Evolutionary conservation across 2,329 filamentous ascomycete genomes (phyloP).

Genomic region (Coniochaeta sp.): DNA sequence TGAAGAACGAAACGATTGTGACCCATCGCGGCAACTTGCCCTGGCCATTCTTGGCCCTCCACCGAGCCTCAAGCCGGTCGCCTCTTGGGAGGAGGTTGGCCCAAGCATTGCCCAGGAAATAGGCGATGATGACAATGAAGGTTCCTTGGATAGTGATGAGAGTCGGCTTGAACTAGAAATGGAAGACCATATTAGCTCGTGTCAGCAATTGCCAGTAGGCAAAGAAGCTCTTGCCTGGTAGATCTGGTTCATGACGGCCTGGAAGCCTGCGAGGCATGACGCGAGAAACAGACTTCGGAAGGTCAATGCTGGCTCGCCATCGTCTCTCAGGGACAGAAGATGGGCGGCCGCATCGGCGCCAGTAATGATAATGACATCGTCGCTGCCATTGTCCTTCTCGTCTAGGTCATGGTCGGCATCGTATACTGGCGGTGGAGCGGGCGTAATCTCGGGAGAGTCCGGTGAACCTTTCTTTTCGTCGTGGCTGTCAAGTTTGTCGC

Average conservation of each 20-base stretch:
- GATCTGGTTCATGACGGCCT: conserved; percentile 49
- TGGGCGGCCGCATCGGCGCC: conserved; percentile 42
- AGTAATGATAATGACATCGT: conserved; percentile 41
- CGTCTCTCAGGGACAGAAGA: conserved; percentile 44
- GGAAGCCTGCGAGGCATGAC: conserved; percentile 41
- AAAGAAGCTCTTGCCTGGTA: conserved; percentile 36
- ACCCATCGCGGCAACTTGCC: conserved; percentile 36
- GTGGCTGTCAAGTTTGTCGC: conserved; percentile 3
- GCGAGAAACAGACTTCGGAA: conserved; percentile 46
- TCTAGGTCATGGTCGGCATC: conserved; percentile 12
- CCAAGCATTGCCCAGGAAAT: conserved; percentile 46
- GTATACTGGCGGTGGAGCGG: conserved; percentile 9
- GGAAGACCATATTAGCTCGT: too few relatives aligned
- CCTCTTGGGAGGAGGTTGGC: conserved; percentile 41
- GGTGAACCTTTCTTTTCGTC: background rate
- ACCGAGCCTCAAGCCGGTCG: conserved; percentile 38
- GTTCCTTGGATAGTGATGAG: conserved; percentile 39
- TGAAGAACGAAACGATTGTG: conserved; percentile 34
- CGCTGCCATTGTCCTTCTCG: conserved; percentile 23
- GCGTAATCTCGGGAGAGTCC: conserved; percentile 17
- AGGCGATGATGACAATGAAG: conserved; percentile 50
- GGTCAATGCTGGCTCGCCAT: conserved; percentile 42
- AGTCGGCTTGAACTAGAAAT: conserved; percentile 49
- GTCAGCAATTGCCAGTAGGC: too few relatives aligned
- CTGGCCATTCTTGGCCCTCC: conserved; percentile 32